Evolutionary conservation across 1,284 basidiomycete species (phyloP).

Genomic region (Boletus mariae): DNA sequence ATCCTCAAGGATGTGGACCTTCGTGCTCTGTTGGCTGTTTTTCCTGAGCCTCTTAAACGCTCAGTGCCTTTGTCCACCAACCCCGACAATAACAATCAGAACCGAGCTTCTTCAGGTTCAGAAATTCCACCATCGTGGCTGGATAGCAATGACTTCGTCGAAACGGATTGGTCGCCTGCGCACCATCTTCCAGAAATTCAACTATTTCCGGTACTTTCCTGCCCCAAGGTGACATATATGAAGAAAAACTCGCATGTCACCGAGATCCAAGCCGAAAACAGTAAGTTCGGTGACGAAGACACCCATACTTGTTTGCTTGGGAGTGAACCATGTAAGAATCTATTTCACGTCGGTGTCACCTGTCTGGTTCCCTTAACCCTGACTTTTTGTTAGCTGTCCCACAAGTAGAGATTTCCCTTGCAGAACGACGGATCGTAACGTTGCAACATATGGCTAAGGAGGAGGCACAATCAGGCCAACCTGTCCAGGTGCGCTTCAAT

Average conservation of each 20-base stretch:
- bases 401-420: slow-evolving; percentile 67
- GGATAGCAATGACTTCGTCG: slow-evolving; percentile 82
- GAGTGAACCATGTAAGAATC: slow-evolving; percentile 60
- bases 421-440: slow-evolving; percentile 52
- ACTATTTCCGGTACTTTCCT: slow-evolving; percentile 69
- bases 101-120: slow-evolving; percentile 19
- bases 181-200: slow-evolving; percentile 59
- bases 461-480: slow-evolving; percentile 11
- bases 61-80: slow-evolving; percentile 45
- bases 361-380: not conserved
- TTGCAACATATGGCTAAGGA: slow-evolving; percentile 38
- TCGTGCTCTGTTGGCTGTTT: slow-evolving; percentile 76
- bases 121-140: slow-evolving; percentile 59
- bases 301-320: slow-evolving; percentile 86
- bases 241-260: slow-evolving; percentile 53
- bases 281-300: slow-evolving; percentile 87
- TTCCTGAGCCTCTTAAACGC: slow-evolving; percentile 67
- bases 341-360: slow-evolving; percentile 13
- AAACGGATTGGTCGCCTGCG: slow-evolving; percentile 64
- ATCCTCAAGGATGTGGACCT: slow-evolving; percentile 78
- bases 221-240: slow-evolving; percentile 84
- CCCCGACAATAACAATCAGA: slow-evolving; percentile 24
- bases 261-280: slow-evolving; percentile 42
- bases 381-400: slow-evolving; percentile 48
- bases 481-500: slow-evolving; percentile 17